Evolutionary conservation across 192 early-diverging fungal genomes (phyloP), one percentile per base, ranked within the genome.

Genomic region (Entophlyctis luteolus): DNA sequence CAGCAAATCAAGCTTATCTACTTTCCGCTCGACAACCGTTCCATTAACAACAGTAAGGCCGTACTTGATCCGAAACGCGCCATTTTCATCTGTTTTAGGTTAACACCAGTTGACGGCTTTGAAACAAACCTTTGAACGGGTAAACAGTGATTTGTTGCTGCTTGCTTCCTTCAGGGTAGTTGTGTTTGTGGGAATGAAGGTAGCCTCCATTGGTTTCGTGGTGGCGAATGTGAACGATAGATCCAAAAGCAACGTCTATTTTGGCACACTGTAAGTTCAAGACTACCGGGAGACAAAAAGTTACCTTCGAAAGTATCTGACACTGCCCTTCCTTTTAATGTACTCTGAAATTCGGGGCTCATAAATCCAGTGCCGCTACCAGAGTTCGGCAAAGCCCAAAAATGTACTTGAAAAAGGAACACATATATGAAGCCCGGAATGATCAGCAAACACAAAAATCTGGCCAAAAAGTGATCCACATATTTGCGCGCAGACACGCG

Each of bases 101-200:
- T 8, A 12, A 22, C 33, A 34, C 16, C 14, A 14, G 23, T 69
- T 18, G 28, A 32, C n/a, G 10, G 62, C 28, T 36, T 31, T 2
- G 18, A 33, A 53, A 12, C 14, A 53, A 36, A 77, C 76, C 76
- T 36, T 70, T 49, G 57, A 72, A 79, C 1, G 83, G 79, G 55
- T 85, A 85, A 31, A 78, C 71, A 12, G 83, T 85, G 38, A 85
- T 72, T 48, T 85, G 83, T 65, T 85, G 83, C 68, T 85, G 91
- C 76, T 91, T 90, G 50, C 89, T 91, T 57, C 91, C 91, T 22
- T 76, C 74, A 14, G 86, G 86, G 53, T 93, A 93, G 50, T 73
- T 69, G 31, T 71, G 69, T 25, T 72, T 47, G 70, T 90, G 89
- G 6, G 90, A 91, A 47, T 93, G 91, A 28, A 93, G 65, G 65